Evolutionary conservation across 352 stramenopile genomes (phyloP), one percentile per base, ranked within the genome.

Genomic region (Globisporangium cystogenes): DNA sequence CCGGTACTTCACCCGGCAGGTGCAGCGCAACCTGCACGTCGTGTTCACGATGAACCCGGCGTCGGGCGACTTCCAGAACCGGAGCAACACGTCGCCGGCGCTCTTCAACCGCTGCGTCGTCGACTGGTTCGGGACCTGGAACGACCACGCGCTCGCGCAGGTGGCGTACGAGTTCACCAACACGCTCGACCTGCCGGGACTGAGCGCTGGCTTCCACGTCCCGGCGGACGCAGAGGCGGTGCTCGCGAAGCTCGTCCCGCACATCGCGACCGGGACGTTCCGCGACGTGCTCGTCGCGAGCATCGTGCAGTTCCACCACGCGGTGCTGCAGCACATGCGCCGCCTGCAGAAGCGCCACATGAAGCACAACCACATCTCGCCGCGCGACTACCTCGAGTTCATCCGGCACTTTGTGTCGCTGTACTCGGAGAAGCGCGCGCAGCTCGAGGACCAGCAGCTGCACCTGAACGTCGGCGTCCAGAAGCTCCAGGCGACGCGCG

Each of bases 1-100:
- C 65, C 74, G 87, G 18, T 95, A 98, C 60, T 99, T 99, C 60
- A 99, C 97, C 0, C 84, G 81, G 26, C 88, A 98, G 68, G 97
- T 99, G 10, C 97, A 99, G 66, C 79, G 93, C 8, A 99, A 99
- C 65, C 76, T 99, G 29, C 98, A 99, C 74, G 96, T 99, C 16
- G 97, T 99, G 16, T 99, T 99, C 64, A 99, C 97, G 12, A 99
- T 99, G 93, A 99, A 99, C 67, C 98, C 98, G 47, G 97, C 96
- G 37, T 96, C 93, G 8, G 96, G 94, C 24, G 96, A 98, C 63
- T 99, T 97, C 82, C 93, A 95, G 61, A 92, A 87, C 51, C 89
- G 97, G 55, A 98, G 96, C 52, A 99, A 98, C 23, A 99, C 98
- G 12, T 99, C 96, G 55, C 98, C 98, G 7, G 97, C 98, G 55